Conservation (phyloP, 2,329 filamentous ascomycete species). For the Colletotrichum paranaense region DNA sequence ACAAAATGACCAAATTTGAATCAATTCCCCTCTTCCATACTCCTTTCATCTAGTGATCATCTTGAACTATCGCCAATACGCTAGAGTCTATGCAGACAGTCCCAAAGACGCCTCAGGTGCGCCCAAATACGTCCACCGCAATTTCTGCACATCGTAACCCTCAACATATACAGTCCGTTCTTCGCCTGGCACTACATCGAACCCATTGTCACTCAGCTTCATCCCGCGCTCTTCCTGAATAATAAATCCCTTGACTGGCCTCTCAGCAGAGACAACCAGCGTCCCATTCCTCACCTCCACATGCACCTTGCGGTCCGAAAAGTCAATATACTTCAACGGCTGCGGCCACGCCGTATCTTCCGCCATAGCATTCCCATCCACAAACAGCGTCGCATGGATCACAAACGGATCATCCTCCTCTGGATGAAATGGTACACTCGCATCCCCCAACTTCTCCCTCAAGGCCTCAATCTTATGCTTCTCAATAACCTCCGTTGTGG, state of each 20-base stretch:
- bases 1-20: neutral
- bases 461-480: constrained; percentile 40
- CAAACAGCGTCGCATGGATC: constrained; percentile 55
- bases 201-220: constrained; percentile 65
- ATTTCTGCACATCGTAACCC: constrained; percentile 10
- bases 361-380: constrained; percentile 53
- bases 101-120: constrained; percentile 25
- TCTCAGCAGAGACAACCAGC: constrained; percentile 48
- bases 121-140: constrained; percentile 38
- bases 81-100: neutral
- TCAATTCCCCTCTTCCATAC: neutral
- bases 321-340: constrained; percentile 69
- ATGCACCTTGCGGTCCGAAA: constrained; percentile 55
- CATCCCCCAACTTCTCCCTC: constrained; percentile 29
- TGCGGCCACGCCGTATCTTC: constrained; percentile 70
- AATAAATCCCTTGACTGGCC: constrained; percentile 68
- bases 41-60: neutral
- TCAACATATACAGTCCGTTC: constrained; percentile 37
- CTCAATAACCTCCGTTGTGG: constrained; percentile 53
- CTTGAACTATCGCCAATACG: too few species aligned
- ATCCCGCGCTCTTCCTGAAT: constrained; percentile 60
- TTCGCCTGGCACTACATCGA: constrained; percentile 66
- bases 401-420: constrained; percentile 57
- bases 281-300: constrained; percentile 40
- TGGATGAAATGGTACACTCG: constrained; percentile 45